A percentile compares a stretch with the other conserved stretches of the same genome.
These are phyloP conservation scores for Thyridium curvatum DNA, from an alignment of 2,329 filamentous ascomycete genomes.

Conservation along the genomic window DNA sequence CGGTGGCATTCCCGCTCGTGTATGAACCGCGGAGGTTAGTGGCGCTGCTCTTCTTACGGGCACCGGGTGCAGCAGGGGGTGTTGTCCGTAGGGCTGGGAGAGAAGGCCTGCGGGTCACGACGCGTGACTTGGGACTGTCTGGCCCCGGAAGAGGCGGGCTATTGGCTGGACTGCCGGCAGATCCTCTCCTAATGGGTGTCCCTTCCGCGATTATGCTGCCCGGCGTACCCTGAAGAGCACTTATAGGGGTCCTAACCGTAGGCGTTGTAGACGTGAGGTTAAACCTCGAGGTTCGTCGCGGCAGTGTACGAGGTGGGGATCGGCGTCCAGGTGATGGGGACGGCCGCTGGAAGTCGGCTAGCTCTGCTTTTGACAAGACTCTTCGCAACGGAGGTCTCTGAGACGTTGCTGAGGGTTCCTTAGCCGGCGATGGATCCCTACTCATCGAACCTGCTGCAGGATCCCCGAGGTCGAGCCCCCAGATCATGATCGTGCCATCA, in stretches of 20 bases:
- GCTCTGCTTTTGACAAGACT: slow-evolving; percentile 79
- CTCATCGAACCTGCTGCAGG: slow-evolving; percentile 28
- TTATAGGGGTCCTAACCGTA: slow-evolving; percentile 30
- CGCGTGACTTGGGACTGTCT: slow-evolving; percentile 39
- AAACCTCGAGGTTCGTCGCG: slow-evolving; percentile 48
- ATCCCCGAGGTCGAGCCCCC: slow-evolving; percentile 51
- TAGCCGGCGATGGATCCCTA: slow-evolving; percentile 46
- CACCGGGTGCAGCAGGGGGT: slow-evolving; percentile 12
- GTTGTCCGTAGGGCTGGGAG: slow-evolving; percentile 40
- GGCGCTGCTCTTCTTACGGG: slow-evolving; percentile 43
- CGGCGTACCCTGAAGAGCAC: slow-evolving; percentile 21
- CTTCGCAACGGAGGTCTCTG: slow-evolving; percentile 71
- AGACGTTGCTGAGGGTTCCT: slow-evolving; percentile 35
- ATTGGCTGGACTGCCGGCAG: slow-evolving; percentile 33
- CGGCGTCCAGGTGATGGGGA: slow-evolving; percentile 39
- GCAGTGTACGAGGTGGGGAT: slow-evolving; percentile 49
- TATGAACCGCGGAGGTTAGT: slow-evolving; percentile 30
- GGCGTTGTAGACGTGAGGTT: slow-evolving; percentile 29
- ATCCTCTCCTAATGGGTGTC: slow-evolving; percentile 42
- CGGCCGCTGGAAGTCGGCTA: slow-evolving; percentile 68
- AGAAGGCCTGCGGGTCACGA: slow-evolving; percentile 43
- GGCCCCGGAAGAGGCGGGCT: slow-evolving; percentile 33
- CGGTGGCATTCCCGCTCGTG: slow-evolving; percentile 1
- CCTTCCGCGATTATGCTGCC: slow-evolving; percentile 33
- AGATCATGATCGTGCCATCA: slow-evolving; percentile 80